Evolutionary conservation across 495 filamentous ascomycete species (phyloP).

Genomic region (Penicillium nucicola): DNA sequence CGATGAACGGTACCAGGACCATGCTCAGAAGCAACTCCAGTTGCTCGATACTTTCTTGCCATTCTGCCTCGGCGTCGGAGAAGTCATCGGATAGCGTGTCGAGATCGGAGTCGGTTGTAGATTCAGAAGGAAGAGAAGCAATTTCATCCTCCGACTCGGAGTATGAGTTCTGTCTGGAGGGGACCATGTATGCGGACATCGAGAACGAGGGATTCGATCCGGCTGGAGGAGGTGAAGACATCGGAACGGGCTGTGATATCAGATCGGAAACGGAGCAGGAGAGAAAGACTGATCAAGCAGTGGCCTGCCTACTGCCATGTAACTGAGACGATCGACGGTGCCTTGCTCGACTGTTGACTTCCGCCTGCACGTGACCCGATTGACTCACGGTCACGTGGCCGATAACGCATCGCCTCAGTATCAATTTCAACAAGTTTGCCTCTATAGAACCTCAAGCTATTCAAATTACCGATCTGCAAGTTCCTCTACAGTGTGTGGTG

Average conservation of each 20-base stretch:
- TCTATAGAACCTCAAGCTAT: slow-evolving; percentile 7
- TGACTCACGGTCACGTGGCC: slow-evolving; percentile 30
- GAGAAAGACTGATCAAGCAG: slow-evolving; percentile 24
- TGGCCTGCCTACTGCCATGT: slow-evolving; percentile 39
- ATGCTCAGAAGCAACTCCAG: slow-evolving; percentile 87
- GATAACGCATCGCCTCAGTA: slow-evolving; percentile 31
- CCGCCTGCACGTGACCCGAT: slow-evolving; percentile 10
- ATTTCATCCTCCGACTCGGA: slow-evolving; percentile 61
- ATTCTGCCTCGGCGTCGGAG: slow-evolving; percentile 87
- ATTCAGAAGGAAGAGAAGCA: slow-evolving; percentile 75
- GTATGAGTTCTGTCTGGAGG: slow-evolving; percentile 36
- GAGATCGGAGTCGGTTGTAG: slow-evolving; percentile 56
- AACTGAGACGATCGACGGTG: slow-evolving; percentile 23
- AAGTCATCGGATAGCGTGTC: slow-evolving; percentile 53
- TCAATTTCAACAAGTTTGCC: slow-evolving; percentile 22
- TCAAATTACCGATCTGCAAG: neutral
- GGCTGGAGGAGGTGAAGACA: slow-evolving; percentile 28
- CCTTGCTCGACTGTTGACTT: slow-evolving; percentile 7
- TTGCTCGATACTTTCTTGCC: slow-evolving; percentile 90
- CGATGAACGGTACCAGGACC: slow-evolving; percentile 88
- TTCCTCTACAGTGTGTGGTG: slow-evolving; percentile 8
- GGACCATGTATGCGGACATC: slow-evolving; percentile 41
- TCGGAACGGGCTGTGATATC: slow-evolving; percentile 16
- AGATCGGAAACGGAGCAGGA: slow-evolving; percentile 5
- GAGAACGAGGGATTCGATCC: slow-evolving; percentile 42